Evolutionary conservation across 805 yeast genomes (phyloP).

Genomic region (Ogataea kodamae): DNA sequence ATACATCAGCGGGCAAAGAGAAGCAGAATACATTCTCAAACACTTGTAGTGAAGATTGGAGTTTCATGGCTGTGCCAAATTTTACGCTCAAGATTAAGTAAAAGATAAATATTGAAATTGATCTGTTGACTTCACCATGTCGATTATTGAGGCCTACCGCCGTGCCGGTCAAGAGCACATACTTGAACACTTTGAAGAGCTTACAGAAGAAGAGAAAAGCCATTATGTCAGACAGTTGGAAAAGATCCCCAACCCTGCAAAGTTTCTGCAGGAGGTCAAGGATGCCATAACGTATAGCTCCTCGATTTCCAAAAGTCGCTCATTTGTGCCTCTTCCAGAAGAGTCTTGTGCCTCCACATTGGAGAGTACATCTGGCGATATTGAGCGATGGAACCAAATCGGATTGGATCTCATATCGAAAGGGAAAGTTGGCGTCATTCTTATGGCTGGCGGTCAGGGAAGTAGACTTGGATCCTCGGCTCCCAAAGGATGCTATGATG

Average conservation of each 20-base stretch:
- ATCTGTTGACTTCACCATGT: slow-evolving; percentile 2
- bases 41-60: slow-evolving; percentile 1
- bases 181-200: slow-evolving; percentile 43
- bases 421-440: slow-evolving; percentile 80
- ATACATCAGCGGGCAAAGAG: slow-evolving; percentile 46
- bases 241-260: slow-evolving; percentile 39
- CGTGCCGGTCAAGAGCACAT: slow-evolving; percentile 53
- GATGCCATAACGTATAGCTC: slow-evolving; percentile 43
- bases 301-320: slow-evolving; percentile 19
- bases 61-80: neutral
- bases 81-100: slow-evolving; percentile 1
- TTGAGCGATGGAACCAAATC: slow-evolving; percentile 29
- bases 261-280: slow-evolving; percentile 39
- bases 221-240: slow-evolving; percentile 40
- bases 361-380: slow-evolving; percentile 29
- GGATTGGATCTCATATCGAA: slow-evolving; percentile 69
- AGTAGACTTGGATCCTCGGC: slow-evolving; percentile 83
- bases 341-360: slow-evolving; percentile 50
- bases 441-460: slow-evolving; percentile 99
- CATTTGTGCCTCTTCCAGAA: slow-evolving; percentile 50
- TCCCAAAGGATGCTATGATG: slow-evolving; percentile 94
- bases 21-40: slow-evolving; percentile 31
- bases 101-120: slow-evolving; percentile 7
- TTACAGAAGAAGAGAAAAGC: slow-evolving; percentile 35
- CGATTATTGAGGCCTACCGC: slow-evolving; percentile 26